Conservation (phyloP, 2,329 filamentous ascomycete genomes). For the Pestalotiopsis sp. region DNA sequence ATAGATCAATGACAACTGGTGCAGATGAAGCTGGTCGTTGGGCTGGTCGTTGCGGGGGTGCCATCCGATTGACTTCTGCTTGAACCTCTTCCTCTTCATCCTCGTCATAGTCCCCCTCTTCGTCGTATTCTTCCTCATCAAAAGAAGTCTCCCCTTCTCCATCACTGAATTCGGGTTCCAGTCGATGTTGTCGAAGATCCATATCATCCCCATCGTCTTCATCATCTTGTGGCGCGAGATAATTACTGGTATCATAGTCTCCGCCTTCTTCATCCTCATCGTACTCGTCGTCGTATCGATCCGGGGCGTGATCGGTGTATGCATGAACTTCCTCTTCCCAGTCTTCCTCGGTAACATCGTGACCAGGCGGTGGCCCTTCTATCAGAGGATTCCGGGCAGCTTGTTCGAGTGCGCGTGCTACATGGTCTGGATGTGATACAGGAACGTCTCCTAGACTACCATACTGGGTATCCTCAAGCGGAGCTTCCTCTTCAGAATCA, state of each 20-base stretch:
- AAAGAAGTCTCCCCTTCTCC: conserved; percentile 20
- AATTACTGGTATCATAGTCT: conserved; percentile 32
- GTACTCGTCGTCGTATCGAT: conserved; percentile 31
- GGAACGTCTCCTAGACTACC: neutral
- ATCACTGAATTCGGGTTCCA: conserved; percentile 31
- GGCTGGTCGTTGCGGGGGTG: conserved; percentile 10
- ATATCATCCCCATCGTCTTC: conserved; percentile 33
- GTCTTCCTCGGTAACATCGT: conserved; percentile 17
- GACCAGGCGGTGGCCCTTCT: conserved; percentile 13
- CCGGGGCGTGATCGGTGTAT: conserved; percentile 26
- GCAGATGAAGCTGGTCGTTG: conserved; percentile 13
- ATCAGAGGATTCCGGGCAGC: conserved; percentile 18
- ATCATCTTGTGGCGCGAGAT: conserved; percentile 30
- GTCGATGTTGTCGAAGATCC: conserved; percentile 22
- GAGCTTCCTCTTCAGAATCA: conserved; percentile 25
- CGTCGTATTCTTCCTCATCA: conserved; percentile 18
- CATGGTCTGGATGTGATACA: neutral
- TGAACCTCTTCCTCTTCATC: conserved; percentile 17
- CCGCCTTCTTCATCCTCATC: conserved; percentile 32
- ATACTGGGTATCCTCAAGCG: neutral
- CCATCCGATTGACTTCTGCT: conserved; percentile 5
- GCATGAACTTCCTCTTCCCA: conserved; percentile 27
- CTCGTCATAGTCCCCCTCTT: conserved; percentile 15
- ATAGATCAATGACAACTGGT: conserved; percentile 26
- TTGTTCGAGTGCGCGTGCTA: neutral